phyloP scores from a whole-genome alignment of 2,329 filamentous ascomycete genomes.

The Lizonia empirigonia region DNA sequence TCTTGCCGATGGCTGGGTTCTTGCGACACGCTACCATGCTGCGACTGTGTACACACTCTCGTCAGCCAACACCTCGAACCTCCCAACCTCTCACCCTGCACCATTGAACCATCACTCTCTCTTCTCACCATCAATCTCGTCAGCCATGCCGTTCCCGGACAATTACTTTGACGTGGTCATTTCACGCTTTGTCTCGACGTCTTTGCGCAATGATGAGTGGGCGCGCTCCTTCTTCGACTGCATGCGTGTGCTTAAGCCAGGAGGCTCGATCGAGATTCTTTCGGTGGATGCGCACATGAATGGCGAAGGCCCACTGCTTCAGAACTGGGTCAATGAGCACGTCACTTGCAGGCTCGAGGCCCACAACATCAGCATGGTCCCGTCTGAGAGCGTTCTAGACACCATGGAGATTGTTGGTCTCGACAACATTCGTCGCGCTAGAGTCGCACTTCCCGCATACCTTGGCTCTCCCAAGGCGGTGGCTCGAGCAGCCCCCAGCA shows the following conservation, averaged over 20 bases:
- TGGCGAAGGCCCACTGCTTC: conserved; percentile 28
- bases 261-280: conserved; percentile 35
- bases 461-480: conserved; percentile 15
- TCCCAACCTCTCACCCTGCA: conserved; percentile 32
- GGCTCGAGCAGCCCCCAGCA: conserved; percentile 13
- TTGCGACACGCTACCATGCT: conserved; percentile 33
- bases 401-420: conserved; percentile 38
- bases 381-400: conserved; percentile 36
- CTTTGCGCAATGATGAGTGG: conserved; percentile 36
- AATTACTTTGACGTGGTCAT: conserved; percentile 35
- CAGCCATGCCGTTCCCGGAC: conserved; percentile 33
- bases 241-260: conserved; percentile 36
- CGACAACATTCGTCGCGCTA: conserved; percentile 35
- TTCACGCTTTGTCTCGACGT: conserved; percentile 31
- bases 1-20: conserved; percentile 35
- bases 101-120: conserved; percentile 37
- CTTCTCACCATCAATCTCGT: conserved; percentile 29
- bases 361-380: conserved; percentile 28
- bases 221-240: conserved; percentile 37
- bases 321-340: conserved; percentile 33
- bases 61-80: conserved; percentile 23
- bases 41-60: conserved; percentile 35
- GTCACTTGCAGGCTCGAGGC: conserved; percentile 29
- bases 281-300: conserved; percentile 34
- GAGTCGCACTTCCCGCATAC: conserved; percentile 32